Base-by-base conservation (phyloP, 2,329 filamentous ascomycete genomes). In the Bisporella sp. region DNA sequence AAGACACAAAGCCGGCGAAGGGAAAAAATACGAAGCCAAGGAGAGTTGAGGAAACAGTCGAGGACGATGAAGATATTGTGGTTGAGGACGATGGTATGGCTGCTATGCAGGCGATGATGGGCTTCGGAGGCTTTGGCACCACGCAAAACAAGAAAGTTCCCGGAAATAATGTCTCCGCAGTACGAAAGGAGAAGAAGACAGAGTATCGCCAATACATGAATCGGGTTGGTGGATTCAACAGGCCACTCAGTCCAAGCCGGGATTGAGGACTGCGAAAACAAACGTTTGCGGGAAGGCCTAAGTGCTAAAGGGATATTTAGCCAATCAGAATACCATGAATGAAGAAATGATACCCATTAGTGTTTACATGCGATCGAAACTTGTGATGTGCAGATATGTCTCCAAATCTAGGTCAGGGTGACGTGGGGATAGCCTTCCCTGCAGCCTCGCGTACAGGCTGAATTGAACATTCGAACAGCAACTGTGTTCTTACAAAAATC, bases 151-250 rank as follows among this genome's bases (percentile, higher is more conserved):
- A 86, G 49, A 95, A 96, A 65, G 84, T 99, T 1, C 77, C 80
- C 0, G 93, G 93, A 2, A 99, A 99, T 65, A 82, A 90, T 64
- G 81, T 85, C 41, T 91, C 87, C 49, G 89, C 76, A 0, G 82
- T 96, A 47, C 76, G 85, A 59, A 96, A 93, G 75, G 89, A 93
- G 71, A 96, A 96, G 81, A 91, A 89, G 80, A 87, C 85, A 11
- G 81, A 95, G 73, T 97, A 96, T 65, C 79, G 93, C 60, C 93
- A 99, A 78, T 99, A 99, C 69, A 99, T 99, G 82, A 93, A 93
- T 64, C 79, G 87, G 50, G 75, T 82, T 47, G 87, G 87, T 50
- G 87, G 87, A 5, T 93, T 93, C 73, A 93, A 92, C 66, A 71
- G 87, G 60, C 87, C 87, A 43, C 71, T 91, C 47, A 87, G 84